These are phyloP conservation scores for Coemansia sp. DNA, from an alignment of 192 early-diverging fungal genomes.

Conservation along the genomic window DNA sequence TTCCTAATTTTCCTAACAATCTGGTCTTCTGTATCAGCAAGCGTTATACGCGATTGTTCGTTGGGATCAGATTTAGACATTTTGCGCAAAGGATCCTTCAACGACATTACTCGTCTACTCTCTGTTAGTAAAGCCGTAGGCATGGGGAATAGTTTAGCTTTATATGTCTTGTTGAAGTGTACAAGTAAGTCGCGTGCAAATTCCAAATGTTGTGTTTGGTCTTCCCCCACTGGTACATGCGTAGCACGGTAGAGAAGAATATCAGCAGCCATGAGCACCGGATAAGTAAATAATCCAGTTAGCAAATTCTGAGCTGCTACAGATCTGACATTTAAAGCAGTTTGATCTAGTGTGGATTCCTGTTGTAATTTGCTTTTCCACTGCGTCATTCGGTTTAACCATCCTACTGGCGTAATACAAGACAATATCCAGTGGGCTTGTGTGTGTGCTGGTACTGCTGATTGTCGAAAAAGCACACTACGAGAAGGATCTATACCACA, in stretches of 20 bases:
- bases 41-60: constrained; percentile 70
- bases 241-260: constrained; percentile 82
- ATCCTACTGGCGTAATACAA: constrained; percentile 83
- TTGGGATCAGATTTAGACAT: constrained; percentile 88
- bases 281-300: constrained; percentile 85
- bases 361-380: constrained; percentile 72
- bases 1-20: constrained; percentile 70
- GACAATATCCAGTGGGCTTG: constrained; percentile 85
- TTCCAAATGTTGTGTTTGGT: constrained; percentile 91
- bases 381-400: constrained; percentile 93
- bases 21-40: constrained; percentile 66
- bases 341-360: constrained; percentile 14
- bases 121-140: constrained; percentile 62
- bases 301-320: constrained; percentile 28
- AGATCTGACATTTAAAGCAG: constrained; percentile 17
- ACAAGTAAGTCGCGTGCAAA: constrained; percentile 74
- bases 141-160: constrained; percentile 63
- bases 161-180: constrained; percentile 74
- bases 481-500: constrained; percentile 76
- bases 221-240: constrained; percentile 89
- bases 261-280: constrained; percentile 89
- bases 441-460: constrained; percentile 70
- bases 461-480: constrained; percentile 82
- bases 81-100: constrained; percentile 71
- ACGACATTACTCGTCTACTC: constrained; percentile 81